Evolutionary conservation across 148 eudicot species (phyloP).

Genomic region (Oxyria digyna): DNA sequence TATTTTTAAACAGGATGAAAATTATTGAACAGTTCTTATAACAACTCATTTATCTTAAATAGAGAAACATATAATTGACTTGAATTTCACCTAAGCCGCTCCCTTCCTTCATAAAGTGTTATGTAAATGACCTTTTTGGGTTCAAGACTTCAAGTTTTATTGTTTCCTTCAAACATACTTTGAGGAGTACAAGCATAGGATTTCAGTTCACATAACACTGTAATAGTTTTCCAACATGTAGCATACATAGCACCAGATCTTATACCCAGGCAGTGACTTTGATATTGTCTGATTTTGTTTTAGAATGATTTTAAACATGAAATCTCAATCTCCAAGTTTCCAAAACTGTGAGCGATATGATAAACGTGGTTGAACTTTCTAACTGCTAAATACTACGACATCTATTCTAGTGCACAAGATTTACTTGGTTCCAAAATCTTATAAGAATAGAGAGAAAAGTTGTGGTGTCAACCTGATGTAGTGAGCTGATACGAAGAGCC

Average conservation of each 20-base stretch:
- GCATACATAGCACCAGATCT: background rate
- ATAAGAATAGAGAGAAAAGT: background rate
- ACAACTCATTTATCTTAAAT: background rate
- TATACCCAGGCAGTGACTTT: background rate
- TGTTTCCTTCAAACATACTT: background rate
- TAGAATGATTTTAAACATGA: background rate
- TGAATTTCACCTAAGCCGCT: background rate
- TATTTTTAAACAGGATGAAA: conserved; percentile 1
- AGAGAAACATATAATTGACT: background rate
- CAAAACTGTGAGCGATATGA: background rate
- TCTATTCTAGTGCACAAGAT: background rate
- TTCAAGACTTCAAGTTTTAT: background rate
- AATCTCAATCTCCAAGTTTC: background rate
- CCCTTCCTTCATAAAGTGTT: background rate
- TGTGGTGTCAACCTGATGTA: conserved; percentile 62
- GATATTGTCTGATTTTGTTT: background rate
- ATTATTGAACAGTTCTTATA: background rate
- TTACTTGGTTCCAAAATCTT: background rate
- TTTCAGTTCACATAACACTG: background rate
- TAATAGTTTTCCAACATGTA: background rate
- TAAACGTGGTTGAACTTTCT: background rate
- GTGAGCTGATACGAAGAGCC: conserved; percentile 82
- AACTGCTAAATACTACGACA: background rate
- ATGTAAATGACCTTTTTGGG: background rate
- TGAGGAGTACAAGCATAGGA: background rate